Evolutionary conservation across 192 early-diverging fungal species (phyloP).

Genomic region (Coemansia sp.): DNA sequence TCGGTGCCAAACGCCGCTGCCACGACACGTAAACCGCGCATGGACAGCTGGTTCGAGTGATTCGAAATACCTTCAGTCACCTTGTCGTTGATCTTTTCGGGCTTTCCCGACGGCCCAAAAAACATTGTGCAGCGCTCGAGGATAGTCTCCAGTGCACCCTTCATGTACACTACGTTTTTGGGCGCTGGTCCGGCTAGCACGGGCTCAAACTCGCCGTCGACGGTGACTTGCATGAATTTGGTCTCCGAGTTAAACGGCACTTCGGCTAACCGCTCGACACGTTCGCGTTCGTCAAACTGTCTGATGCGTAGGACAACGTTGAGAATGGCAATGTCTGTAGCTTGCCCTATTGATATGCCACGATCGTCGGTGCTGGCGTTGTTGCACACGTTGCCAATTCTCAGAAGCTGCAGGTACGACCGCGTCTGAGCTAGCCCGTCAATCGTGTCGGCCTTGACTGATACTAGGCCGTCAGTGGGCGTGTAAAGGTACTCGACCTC

Average conservation of each 20-base stretch:
- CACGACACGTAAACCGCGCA: constrained; percentile 81
- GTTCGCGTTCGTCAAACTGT: constrained; percentile 69
- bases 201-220: constrained; percentile 14
- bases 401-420: constrained; percentile 43
- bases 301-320: constrained; percentile 58
- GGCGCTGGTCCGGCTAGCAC: not conserved
- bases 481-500: constrained; percentile 83
- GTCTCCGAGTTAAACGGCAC: constrained; percentile 88
- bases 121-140: constrained; percentile 67
- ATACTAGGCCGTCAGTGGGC: constrained; percentile 35
- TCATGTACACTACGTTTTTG: constrained; percentile 57
- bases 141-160: constrained; percentile 83
- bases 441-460: constrained; percentile 26
- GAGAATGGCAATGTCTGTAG: constrained; percentile 91
- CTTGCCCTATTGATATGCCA: constrained; percentile 79
- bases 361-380: constrained; percentile 74
- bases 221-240: constrained; percentile 85
- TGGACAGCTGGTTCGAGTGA: constrained; percentile 65
- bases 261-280: constrained; percentile 64
- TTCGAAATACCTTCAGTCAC: constrained; percentile 57
- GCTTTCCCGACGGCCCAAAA: constrained; percentile 52
- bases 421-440: constrained; percentile 20
- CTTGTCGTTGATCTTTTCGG: constrained; percentile 53
- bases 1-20: constrained; percentile 70
- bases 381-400: constrained; percentile 83